A percentile compares a stretch with the other conserved stretches of the same genome.
phyloP scores from a whole-genome alignment of 176 grass and related monocot genomes.

The Aegilops sharonensis region DNA sequence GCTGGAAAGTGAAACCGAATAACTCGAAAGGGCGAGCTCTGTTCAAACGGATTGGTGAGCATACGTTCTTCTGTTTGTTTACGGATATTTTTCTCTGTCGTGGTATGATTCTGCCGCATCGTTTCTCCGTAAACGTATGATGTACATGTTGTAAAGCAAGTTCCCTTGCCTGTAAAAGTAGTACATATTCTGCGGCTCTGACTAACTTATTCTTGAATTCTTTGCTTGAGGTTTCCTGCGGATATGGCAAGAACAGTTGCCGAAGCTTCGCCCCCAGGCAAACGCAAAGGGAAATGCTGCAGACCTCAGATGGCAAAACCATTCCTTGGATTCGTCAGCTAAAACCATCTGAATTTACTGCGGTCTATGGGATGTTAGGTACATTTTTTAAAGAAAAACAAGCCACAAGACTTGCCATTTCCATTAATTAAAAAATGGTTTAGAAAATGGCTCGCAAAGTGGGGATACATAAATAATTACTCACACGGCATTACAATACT shows the following conservation, averaged over 20 bases:
- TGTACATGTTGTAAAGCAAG: not conserved
- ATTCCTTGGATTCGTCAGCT: not conserved
- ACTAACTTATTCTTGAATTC: not conserved
- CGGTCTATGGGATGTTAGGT: no score
- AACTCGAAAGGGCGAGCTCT: not conserved
- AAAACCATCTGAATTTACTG: no score
- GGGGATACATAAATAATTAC: no score
- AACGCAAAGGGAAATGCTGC: slow-evolving; percentile 19
- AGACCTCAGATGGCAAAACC: not conserved
- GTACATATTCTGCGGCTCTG: not conserved
- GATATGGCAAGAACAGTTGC: not conserved
- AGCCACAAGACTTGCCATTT: no score
- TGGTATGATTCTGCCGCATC: not conserved
- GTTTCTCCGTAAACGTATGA: not conserved
- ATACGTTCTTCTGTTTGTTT: not conserved
- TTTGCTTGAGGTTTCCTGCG: not conserved
- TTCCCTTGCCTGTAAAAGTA: not conserved
- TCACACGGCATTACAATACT: no score
- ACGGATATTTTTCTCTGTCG: not conserved
- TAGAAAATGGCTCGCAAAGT: no score
- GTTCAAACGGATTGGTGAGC: not conserved
- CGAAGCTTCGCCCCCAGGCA: slow-evolving; percentile 32
- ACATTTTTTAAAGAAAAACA: no score
- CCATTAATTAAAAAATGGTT: no score
- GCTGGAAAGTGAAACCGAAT: slow-evolving; percentile 35